Conservation (phyloP, 1,284 basidiomycete genomes). For the Rhizopogon parksii region DNA sequence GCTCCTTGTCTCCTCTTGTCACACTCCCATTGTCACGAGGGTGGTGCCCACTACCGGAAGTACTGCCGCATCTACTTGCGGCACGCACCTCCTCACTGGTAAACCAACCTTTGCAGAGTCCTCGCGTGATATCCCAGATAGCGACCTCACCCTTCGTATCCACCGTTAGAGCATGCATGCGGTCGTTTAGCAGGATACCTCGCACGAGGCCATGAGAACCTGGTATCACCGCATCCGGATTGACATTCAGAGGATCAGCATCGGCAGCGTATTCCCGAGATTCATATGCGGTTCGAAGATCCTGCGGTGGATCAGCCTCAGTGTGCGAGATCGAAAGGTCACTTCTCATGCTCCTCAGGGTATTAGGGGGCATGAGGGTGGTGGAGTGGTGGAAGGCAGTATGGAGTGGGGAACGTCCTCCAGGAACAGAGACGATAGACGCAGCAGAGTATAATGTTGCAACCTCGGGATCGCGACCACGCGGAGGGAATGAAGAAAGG, state of each 20-base stretch:
- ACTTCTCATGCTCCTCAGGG: conserved; percentile 16
- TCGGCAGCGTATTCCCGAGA: conserved; percentile 67
- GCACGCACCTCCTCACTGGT: conserved; percentile 57
- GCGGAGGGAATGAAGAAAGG: conserved; percentile 27
- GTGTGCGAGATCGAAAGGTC: conserved; percentile 15
- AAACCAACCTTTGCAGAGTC: conserved; percentile 73
- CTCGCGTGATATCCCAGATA: conserved; percentile 87
- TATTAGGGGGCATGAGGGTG: conserved; percentile 32
- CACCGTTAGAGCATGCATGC: conserved; percentile 87
- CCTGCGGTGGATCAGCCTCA: conserved; percentile 21
- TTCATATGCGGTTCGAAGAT: conserved; percentile 57
- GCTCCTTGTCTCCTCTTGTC: conserved; percentile 32
- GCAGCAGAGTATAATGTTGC: conserved; percentile 81
- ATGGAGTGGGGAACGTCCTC: conserved; percentile 32
- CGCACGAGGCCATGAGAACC: conserved; percentile 85
- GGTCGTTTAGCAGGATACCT: conserved; percentile 80
- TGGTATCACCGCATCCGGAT: conserved; percentile 66
- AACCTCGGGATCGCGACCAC: conserved; percentile 61
- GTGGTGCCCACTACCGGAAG: conserved; percentile 28
- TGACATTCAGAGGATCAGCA: conserved; percentile 56
- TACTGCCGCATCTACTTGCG: conserved; percentile 36
- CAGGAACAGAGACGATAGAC: conserved; percentile 65
- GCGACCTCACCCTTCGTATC: conserved; percentile 83
- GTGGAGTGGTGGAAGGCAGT: conserved; percentile 29
- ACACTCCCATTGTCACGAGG: conserved; percentile 26